These are phyloP conservation scores for Saprolegnia parasitica DNA, from an alignment of 352 stramenopile species.

Conservation along the genomic window DNA sequence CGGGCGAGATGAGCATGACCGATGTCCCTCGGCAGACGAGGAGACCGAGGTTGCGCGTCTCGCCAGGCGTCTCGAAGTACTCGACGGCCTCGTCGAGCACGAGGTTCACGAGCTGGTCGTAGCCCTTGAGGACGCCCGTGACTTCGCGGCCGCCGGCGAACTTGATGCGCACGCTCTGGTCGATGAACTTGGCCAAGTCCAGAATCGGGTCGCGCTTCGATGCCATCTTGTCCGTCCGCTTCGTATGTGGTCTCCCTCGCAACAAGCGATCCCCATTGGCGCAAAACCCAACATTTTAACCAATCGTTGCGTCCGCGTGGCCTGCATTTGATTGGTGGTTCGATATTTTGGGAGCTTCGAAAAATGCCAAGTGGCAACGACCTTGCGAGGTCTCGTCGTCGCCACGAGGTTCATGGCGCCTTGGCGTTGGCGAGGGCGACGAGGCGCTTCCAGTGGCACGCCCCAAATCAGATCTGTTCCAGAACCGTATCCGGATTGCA, in stretches of 20 bases:
- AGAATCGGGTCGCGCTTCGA: conserved; percentile 80
- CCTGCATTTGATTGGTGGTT: conserved; percentile 1
- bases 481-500: too few relatives aligned
- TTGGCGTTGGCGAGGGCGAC: too few relatives aligned
- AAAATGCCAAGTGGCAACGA: neutral
- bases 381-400: neutral
- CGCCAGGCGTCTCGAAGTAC: conserved; percentile 89
- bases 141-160: conserved; percentile 92
- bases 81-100: conserved; percentile 96
- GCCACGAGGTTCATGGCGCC: too few relatives aligned
- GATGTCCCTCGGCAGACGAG: conserved; percentile 92
- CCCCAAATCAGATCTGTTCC: too few relatives aligned
- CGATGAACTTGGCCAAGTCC: conserved; percentile 93
- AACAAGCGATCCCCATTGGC: too few relatives aligned
- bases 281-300: neutral
- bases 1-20: conserved; percentile 88
- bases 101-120: conserved; percentile 96
- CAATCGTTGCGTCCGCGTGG: neutral
- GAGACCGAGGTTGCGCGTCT: conserved; percentile 90
- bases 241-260: neutral
- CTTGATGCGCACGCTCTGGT: conserved; percentile 93
- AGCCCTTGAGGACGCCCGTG: conserved; percentile 90
- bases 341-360: neutral
- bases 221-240: conserved; percentile 12
- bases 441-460: too few relatives aligned